A percentile compares a stretch with the other conserved stretches of the same genome.
Evolutionary conservation across 1,284 basidiomycete genomes (phyloP).

Genomic region (Ganoderma lingzhi): DNA sequence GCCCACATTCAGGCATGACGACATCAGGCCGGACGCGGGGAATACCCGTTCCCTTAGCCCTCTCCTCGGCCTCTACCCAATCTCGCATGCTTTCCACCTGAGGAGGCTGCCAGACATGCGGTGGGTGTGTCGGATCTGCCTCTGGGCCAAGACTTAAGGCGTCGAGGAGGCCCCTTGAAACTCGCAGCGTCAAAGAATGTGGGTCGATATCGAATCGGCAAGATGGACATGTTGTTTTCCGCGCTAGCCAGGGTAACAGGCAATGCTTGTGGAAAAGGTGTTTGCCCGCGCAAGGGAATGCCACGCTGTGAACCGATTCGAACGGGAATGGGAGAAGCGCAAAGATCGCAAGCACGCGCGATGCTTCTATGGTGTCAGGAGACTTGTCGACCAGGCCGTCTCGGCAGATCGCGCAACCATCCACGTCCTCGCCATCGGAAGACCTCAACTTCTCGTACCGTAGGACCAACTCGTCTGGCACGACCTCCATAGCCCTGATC

Average conservation of each 20-base stretch:
- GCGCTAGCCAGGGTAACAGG: slow-evolving; percentile 41
- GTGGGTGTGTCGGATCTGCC: neutral
- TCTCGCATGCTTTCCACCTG: slow-evolving; percentile 29
- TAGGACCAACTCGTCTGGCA: slow-evolving; percentile 35
- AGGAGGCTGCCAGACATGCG: slow-evolving; percentile 38
- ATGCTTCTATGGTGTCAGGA: slow-evolving; percentile 3
- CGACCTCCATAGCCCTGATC: slow-evolving; percentile 35
- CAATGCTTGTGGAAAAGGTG: slow-evolving; percentile 43
- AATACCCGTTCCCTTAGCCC: slow-evolving; percentile 18
- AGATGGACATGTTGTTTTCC: slow-evolving; percentile 44
- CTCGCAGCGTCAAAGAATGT: slow-evolving; percentile 37
- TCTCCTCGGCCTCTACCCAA: slow-evolving; percentile 40
- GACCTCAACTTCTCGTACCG: slow-evolving; percentile 41
- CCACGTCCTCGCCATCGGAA: slow-evolving; percentile 33
- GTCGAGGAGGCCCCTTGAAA: slow-evolving; percentile 16
- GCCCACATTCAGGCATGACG: slow-evolving; percentile 28
- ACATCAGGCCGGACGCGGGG: slow-evolving; percentile 24
- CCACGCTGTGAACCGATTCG: slow-evolving; percentile 29
- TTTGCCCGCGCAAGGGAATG: slow-evolving; percentile 43
- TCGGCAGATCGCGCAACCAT: slow-evolving; percentile 42
- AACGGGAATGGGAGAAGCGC: slow-evolving; percentile 33
- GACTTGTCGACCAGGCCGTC: slow-evolving; percentile 34
- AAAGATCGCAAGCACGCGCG: slow-evolving; percentile 14
- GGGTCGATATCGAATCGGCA: slow-evolving; percentile 45
- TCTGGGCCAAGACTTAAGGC: neutral